phyloP scores from a whole-genome alignment of 768 basidiomycete genomes.

The Cyathus striatus region DNA sequence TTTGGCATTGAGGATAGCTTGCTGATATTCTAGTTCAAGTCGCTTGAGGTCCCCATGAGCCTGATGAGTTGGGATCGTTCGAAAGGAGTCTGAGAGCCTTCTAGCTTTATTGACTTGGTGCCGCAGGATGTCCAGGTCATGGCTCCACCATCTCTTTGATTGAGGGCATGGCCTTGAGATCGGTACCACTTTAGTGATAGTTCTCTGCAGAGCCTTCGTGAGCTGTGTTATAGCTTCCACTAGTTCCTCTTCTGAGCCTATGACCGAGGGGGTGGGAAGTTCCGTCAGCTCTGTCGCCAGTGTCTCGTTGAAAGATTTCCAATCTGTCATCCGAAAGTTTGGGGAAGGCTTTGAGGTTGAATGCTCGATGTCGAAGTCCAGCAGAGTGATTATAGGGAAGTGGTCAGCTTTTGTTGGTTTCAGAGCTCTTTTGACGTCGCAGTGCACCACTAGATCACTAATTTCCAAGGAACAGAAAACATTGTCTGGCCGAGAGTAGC shows the following conservation, averaged over 20 bases:
- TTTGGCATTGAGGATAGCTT: no score
- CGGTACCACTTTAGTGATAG: no score
- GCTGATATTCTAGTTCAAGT: no score
- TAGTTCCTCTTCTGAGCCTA: neutral
- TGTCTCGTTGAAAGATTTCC: neutral
- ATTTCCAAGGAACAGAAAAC: conserved; percentile 1
- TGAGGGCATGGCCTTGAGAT: no score
- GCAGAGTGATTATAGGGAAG: conserved; percentile 2
- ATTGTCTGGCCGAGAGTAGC: conserved; percentile 5
- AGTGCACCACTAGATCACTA: neutral
- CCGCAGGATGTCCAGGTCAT: no score
- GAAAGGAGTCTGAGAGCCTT: no score
- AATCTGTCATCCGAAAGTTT: conserved; percentile 4
- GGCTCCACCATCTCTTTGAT: no score
- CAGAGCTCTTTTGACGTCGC: neutral
- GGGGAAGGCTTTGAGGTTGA: neutral
- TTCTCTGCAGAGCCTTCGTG: neutral
- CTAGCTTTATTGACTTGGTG: no score
- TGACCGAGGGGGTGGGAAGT: neutral
- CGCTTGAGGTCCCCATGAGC: no score
- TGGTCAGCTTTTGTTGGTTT: conserved; percentile 3
- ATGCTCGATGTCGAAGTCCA: neutral
- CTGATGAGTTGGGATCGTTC: no score
- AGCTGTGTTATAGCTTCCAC: neutral
- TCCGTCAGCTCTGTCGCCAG: neutral